These are phyloP conservation scores for Syzygium jambos DNA, from an alignment of 345 rosid genomes.

Conservation along the genomic window DNA sequence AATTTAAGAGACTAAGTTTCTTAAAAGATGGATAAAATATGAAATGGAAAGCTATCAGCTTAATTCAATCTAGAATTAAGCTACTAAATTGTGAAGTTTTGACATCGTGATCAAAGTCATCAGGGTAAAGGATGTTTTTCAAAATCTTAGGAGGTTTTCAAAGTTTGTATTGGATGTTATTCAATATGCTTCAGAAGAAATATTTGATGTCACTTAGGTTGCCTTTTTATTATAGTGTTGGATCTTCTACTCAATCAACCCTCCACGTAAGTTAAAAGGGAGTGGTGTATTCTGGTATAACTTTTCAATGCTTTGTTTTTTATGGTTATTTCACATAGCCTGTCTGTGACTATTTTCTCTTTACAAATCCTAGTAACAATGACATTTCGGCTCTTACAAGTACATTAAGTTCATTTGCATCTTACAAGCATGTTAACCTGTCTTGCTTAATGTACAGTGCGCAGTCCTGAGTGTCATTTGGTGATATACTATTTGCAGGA, in stretches of 20 bases:
- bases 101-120: background rate
- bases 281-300: background rate
- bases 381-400: background rate
- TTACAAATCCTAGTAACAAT: background rate
- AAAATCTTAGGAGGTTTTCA: background rate
- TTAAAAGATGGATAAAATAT: background rate
- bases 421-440: background rate
- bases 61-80: background rate
- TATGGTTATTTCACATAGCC: background rate
- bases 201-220: background rate
- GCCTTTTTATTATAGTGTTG: background rate
- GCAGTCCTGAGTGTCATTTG: background rate
- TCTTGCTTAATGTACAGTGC: background rate
- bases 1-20: background rate
- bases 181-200: background rate
- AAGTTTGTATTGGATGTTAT: background rate
- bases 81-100: background rate
- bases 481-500: constrained; percentile 40
- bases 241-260: background rate
- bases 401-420: background rate
- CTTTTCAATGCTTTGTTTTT: background rate
- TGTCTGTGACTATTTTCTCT: background rate
- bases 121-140: background rate
- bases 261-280: background rate
- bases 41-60: background rate